Evolutionary conservation across 2,329 filamentous ascomycete species (phyloP).

Genomic region (Pseudogymnoascus sp.): DNA sequence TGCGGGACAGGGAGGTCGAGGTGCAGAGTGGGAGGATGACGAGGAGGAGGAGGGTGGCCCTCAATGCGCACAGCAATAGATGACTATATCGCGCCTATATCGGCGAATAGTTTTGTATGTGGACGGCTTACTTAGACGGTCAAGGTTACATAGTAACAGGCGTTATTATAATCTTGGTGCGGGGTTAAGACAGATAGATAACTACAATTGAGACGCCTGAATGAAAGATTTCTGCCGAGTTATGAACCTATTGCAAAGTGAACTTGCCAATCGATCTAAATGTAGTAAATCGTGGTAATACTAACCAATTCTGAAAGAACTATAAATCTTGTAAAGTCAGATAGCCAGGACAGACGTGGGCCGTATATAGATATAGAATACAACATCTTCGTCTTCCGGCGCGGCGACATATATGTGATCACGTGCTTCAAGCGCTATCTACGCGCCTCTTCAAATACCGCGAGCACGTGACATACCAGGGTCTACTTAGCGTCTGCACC

Average conservation of each 20-base stretch:
- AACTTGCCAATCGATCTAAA: neutral
- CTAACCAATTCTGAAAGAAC: neutral
- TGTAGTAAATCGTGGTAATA: neutral
- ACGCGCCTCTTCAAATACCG: neutral
- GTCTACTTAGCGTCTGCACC: conserved; percentile 13
- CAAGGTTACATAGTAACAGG: conserved; percentile 7
- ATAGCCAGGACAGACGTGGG: neutral
- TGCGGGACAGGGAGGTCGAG: conserved; percentile 57
- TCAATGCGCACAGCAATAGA: conserved; percentile 48
- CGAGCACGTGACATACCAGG: neutral
- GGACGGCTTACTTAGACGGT: conserved; percentile 1
- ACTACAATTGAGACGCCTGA: neutral
- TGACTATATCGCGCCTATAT: neutral
- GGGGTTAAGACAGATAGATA: neutral
- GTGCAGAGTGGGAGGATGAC: conserved; percentile 64
- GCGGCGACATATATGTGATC: neutral
- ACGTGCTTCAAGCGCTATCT: neutral
- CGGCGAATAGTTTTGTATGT: conserved; percentile 1
- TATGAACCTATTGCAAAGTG: neutral
- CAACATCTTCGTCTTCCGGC: neutral
- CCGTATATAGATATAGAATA: neutral
- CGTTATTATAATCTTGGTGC: conserved; percentile 5
- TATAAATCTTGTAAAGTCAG: neutral
- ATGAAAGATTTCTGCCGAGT: neutral
- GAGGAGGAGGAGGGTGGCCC: conserved; percentile 51